Conservation (phyloP, 2,329 filamentous ascomycete species). For the Fusarium buharicum region DNA sequence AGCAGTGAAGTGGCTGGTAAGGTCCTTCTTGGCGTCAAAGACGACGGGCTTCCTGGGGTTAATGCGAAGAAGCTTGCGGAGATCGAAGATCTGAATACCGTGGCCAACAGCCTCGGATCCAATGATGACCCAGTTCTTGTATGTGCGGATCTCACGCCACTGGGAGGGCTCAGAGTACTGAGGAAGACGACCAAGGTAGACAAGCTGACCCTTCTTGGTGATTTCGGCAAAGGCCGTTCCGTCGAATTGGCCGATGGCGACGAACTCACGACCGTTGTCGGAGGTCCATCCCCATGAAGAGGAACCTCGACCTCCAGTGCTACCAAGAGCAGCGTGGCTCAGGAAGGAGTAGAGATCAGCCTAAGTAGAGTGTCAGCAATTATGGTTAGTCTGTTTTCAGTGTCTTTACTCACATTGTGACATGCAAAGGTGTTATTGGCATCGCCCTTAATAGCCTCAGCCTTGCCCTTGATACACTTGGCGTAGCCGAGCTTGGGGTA, state of each 20-base stretch:
- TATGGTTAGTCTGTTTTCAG: fast-evolving
- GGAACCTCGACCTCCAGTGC: constrained; percentile 50
- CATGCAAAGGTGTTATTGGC: constrained; percentile 60
- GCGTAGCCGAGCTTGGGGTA: constrained; percentile 54
- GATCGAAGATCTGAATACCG: constrained; percentile 72
- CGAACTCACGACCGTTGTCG: constrained; percentile 60
- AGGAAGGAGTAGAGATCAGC: constrained; percentile 66
- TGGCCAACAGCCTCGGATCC: constrained; percentile 60
- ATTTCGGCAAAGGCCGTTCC: constrained; percentile 63
- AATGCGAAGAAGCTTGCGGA: constrained; percentile 62
- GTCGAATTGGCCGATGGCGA: constrained; percentile 60
- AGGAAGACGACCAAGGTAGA: constrained; percentile 59
- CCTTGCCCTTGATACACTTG: constrained; percentile 56
- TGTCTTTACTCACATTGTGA: constrained; percentile 51
- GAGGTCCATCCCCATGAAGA: constrained; percentile 61
- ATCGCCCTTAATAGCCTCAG: constrained; percentile 57
- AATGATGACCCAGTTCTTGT: constrained; percentile 52
- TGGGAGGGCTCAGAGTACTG: constrained; percentile 51
- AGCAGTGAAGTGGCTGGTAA: constrained; percentile 51
- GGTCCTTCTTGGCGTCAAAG: constrained; percentile 50
- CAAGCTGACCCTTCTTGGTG: constrained; percentile 55
- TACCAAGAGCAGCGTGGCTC: constrained; percentile 64
- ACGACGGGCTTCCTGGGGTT: constrained; percentile 52
- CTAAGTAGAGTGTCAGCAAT: constrained; percentile 5
- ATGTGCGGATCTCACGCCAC: constrained; percentile 58